These are phyloP conservation scores for Naematelia aurantialba DNA, from an alignment of 768 basidiomycete species.

Conservation along the genomic window DNA sequence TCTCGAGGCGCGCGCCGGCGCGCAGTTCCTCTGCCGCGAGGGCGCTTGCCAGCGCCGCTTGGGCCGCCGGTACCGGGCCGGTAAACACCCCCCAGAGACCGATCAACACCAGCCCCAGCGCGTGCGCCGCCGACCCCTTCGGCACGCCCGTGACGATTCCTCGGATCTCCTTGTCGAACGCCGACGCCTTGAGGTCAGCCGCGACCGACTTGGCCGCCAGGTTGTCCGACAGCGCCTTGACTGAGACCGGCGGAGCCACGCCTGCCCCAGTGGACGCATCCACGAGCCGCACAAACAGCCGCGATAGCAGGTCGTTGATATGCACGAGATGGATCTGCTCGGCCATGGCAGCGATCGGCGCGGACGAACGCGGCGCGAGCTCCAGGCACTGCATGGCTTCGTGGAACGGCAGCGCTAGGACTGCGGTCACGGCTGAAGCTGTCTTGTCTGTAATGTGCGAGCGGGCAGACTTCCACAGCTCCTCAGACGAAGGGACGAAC, in stretches of 20 bases:
- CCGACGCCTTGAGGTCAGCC: slow-evolving; percentile 14
- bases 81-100: slow-evolving; percentile 46
- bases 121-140: slow-evolving; percentile 37
- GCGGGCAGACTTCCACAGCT: slow-evolving; percentile 37
- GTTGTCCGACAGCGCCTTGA: slow-evolving; percentile 24
- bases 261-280: slow-evolving; percentile 26
- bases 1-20: slow-evolving; percentile 21
- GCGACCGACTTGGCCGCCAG: slow-evolving; percentile 22
- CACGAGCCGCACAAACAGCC: slow-evolving; percentile 43
- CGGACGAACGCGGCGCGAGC: slow-evolving; percentile 18
- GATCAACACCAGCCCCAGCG: slow-evolving; percentile 46
- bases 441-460: slow-evolving; percentile 6
- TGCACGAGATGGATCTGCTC: slow-evolving; percentile 45
- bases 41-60: slow-evolving; percentile 40
- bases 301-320: slow-evolving; percentile 39
- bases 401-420: slow-evolving; percentile 29
- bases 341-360: slow-evolving; percentile 41
- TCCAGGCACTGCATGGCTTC: slow-evolving; percentile 28
- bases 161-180: slow-evolving; percentile 43
- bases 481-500: slow-evolving; percentile 16
- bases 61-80: slow-evolving; percentile 31
- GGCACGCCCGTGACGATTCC: slow-evolving; percentile 29
- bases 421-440: slow-evolving; percentile 24
- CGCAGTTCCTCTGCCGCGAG: slow-evolving; percentile 40
- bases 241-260: slow-evolving; percentile 9